Evolutionary conservation across 208 protist genomes (phyloP), one percentile per base, ranked within the genome.

Genomic region (Crithidia acanthocephali): DNA sequence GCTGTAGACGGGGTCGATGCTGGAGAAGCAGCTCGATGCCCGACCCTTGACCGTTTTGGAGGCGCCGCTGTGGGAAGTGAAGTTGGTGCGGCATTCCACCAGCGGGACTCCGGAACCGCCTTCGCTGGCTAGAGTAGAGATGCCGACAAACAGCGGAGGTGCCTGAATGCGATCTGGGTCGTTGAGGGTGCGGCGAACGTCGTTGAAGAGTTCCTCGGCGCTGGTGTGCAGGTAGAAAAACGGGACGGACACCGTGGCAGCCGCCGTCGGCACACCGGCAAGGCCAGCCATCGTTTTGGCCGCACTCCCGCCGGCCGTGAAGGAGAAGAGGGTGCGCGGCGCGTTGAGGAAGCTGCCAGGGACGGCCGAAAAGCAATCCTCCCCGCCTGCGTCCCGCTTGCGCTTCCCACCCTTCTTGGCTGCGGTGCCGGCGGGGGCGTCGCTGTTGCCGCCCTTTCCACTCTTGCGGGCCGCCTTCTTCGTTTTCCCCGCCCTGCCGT

Each of bases 141-240:
- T 70, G 1, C 85, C 91, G 15, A 93, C 85, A 75, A 90, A 96
- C 20, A 96, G 68, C 22, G 83, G 85, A 18, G 91, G 91, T 9
- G 87, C 87, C 42, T 96, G 91, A 63, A 94, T 94, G 73, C 88
- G 86, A 68, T 94, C 80, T 1, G 84, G 85, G 72, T 96, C 88
- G 53, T 89, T 76, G 22, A 96, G 78, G 13, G 79, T 68, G 20
- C 60, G 65, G 23, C 72, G 71, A 40, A 93, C 33, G 37, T 90
- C 84, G 20, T 58, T 25, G 61, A 92, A 89, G 15, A 95, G 81
- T 27, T 35, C 42, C 18, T 68, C 64, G 28, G 78, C 58, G 55
- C 81, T 76, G 18, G 74, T 48, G 23, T 83, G 52, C 15, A 76
- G 59, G 52, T 88, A 66, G 25, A 70, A 68, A 56, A 82, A 92